phyloP scores from a whole-genome alignment of 805 yeast genomes.

The Scheffersomyces amazonensis region DNA sequence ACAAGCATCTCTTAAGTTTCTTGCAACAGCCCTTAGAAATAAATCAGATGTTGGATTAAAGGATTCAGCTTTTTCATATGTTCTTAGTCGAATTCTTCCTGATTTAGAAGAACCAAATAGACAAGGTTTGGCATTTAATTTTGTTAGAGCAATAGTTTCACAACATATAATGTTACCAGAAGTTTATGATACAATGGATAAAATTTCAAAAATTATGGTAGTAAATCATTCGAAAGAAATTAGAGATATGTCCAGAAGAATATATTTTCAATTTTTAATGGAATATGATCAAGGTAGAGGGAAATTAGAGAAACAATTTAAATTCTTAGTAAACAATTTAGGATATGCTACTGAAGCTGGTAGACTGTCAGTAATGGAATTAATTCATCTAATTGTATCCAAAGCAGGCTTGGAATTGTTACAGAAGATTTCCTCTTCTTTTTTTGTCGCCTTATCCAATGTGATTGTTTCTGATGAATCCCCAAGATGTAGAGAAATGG shows the following conservation, averaged over 20 bases:
- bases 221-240: slow-evolving; percentile 83
- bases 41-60: slow-evolving; percentile 64
- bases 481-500: slow-evolving; percentile 80
- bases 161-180: slow-evolving; percentile 80
- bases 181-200: slow-evolving; percentile 83
- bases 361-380: slow-evolving; percentile 85
- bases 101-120: slow-evolving; percentile 87
- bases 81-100: slow-evolving; percentile 71
- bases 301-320: slow-evolving; percentile 77
- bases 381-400: slow-evolving; percentile 65
- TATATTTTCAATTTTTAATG: slow-evolving; percentile 81
- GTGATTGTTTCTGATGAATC: slow-evolving; percentile 76
- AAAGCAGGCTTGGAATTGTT: slow-evolving; percentile 63
- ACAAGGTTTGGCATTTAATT: slow-evolving; percentile 85
- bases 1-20: slow-evolving; percentile 72
- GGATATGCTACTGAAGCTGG: slow-evolving; percentile 85
- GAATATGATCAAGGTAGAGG: slow-evolving; percentile 94
- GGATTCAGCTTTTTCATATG: slow-evolving; percentile 68
- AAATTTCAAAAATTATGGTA: slow-evolving; percentile 79
- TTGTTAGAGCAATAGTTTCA: slow-evolving; percentile 72
- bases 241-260: slow-evolving; percentile 79
- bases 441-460: slow-evolving; percentile 79
- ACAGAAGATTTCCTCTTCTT: slow-evolving; percentile 63
- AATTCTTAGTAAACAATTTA: slow-evolving; percentile 74
- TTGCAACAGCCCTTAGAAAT: slow-evolving; percentile 70